phyloP scores from a whole-genome alignment of 106 monocot species.

The Alisma plantagoaquatica region DNA sequence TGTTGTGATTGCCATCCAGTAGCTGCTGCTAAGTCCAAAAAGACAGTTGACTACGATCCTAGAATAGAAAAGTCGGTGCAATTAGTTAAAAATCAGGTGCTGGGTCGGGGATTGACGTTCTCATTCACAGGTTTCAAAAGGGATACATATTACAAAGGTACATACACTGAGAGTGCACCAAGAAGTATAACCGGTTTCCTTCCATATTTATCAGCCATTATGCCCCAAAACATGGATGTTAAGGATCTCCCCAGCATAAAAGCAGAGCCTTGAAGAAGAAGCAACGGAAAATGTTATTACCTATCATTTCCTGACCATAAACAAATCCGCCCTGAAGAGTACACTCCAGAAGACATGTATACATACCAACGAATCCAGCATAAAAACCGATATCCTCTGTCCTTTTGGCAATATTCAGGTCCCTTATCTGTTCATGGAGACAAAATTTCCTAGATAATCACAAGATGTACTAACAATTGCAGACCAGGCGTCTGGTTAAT shows the following conservation, averaged over 20 bases:
- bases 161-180: constrained; percentile 15
- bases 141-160: neutral
- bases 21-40: constrained; percentile 16
- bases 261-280: constrained; percentile 12
- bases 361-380: constrained; percentile 43
- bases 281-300: too few species aligned
- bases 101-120: too few species aligned
- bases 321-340: too few species aligned
- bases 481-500: too few species aligned
- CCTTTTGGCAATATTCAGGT: constrained; percentile 30
- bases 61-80: neutral
- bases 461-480: too few species aligned
- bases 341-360: too few species aligned
- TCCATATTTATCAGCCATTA: constrained; percentile 15
- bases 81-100: neutral
- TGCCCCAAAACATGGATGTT: constrained; percentile 21
- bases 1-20: constrained; percentile 18
- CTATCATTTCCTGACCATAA: too few species aligned
- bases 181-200: constrained; percentile 18
- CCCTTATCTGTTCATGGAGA: constrained; percentile 38
- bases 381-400: constrained; percentile 39
- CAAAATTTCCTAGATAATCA: too few species aligned
- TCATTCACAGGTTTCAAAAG: neutral
- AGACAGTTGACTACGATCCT: constrained; percentile 12
- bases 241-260: constrained; percentile 13